Evolutionary conservation across 805 yeast species (phyloP), one percentile per base, ranked within the genome.

Genomic region (Candida nonsorbophila): DNA sequence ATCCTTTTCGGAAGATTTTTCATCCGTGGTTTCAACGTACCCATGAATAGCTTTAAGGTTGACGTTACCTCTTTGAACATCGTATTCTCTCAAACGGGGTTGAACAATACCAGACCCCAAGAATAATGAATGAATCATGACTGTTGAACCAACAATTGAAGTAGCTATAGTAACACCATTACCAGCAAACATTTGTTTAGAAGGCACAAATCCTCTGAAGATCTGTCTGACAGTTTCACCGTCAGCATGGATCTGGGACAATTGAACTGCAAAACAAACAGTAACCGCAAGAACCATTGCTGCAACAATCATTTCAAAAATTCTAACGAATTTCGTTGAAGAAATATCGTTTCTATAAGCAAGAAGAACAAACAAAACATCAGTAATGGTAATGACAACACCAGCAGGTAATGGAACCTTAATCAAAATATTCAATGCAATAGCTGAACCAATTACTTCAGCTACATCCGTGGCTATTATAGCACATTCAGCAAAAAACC

Each of bases 381-480:
- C 75, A 4, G 51, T 57, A 9, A 67, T 53, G 14, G 75, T 67
- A 27, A 69, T 45, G 5, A 42, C 59, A 14, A 67, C 69, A 24
- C 74, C 75, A 1, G 72, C 75, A n/a, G 71, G 67, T 20, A 68
- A 44, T 2, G 75, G 74, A 9, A 68, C 48, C 29, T 52, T 55
- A 25, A 67, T 29, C 33, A 69, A 51, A 23, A 69, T 66, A 39
- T 69, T 69, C 38, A 69, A 49, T 0, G 75, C 74, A 33, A 68
- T 58, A 9, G 74, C 73, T n/a, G 69, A 56, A 32, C 75, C 75
- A 32, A 69, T 67, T 20, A 69, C 75, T 42, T 69, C 75, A 7
- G 75, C 74, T n/a, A 68, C 53, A 47, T 69, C 75, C 4, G 75
- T 69, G 6, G 75, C 72, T 11, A 69, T 58, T 24, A 69, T 68